Percentiles rank a stretch among this genome's conserved stretches.
Evolutionary conservation across 2,329 filamentous ascomycete genomes (phyloP).

Genomic region (Fusarium sp.): DNA sequence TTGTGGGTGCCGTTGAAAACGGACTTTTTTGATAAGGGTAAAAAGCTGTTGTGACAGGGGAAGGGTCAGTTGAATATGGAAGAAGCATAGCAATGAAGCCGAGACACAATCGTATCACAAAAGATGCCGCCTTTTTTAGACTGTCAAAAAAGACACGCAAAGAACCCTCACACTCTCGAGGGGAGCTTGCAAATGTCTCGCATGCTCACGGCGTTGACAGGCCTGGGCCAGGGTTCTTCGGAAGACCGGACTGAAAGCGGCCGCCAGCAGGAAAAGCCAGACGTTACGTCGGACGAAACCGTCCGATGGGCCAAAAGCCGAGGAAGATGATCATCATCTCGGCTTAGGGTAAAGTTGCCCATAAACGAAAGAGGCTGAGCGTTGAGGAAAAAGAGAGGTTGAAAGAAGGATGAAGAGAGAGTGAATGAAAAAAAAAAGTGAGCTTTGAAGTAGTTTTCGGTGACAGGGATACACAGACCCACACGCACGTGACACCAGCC

Average conservation of each 20-base stretch:
- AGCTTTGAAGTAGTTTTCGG: slow-evolving; percentile 10
- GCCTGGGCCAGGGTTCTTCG: background rate
- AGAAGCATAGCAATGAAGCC: slow-evolving; percentile 21
- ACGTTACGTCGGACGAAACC: slow-evolving; percentile 19
- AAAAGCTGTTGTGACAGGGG: background rate
- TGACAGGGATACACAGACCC: slow-evolving; percentile 13
- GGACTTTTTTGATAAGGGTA: slow-evolving; percentile 29
- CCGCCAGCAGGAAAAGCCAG: background rate
- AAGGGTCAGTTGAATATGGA: background rate
- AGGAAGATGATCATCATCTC: slow-evolving; percentile 1
- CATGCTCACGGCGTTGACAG: slow-evolving; percentile 16
- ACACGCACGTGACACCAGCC: slow-evolving; percentile 43
- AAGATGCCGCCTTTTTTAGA: background rate
- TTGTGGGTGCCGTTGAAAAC: slow-evolving; percentile 58
- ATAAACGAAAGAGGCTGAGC: background rate
- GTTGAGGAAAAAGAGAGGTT: background rate
- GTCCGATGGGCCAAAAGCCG: slow-evolving; percentile 1
- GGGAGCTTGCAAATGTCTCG: slow-evolving; percentile 6
- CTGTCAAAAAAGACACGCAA: slow-evolving; percentile 11
- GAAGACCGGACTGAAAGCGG: background rate
- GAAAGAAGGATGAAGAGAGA: slow-evolving; percentile 5
- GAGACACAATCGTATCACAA: slow-evolving; percentile 23
- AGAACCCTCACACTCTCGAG: background rate
- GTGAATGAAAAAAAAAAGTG: slow-evolving; percentile 2
- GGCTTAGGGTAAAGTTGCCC: slow-evolving; percentile 25